Base-by-base conservation (phyloP, 2,329 filamentous ascomycete species). In the Drechslerella stenobrocha region DNA sequence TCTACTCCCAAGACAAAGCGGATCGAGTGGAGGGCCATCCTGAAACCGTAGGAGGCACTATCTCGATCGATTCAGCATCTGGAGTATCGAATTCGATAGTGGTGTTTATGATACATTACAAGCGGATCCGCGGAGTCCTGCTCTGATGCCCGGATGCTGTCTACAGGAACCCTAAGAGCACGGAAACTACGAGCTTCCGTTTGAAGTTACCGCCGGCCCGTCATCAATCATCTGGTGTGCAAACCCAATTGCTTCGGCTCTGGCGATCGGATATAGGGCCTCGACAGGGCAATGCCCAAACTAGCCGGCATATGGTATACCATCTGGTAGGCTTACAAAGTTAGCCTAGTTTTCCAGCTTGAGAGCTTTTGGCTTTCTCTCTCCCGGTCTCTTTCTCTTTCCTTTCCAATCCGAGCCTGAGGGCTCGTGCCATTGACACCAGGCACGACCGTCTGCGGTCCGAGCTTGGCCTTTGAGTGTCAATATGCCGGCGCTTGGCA, bases 381-480 rank as follows among this genome's bases (percentile, higher is more conserved):
- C n/a, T n/a, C n/a, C n/a, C n/a, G n/a, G n/a, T 65, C 60, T 58
- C 52, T 58, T 58, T 65, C 60, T 13, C 53, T 65, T 58, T 52
- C 52, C 52, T 58, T 52, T 52, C 22, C 20, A 58, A 57, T 28
- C 8, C 28, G 30, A 30, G 34, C 44, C 13, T 32, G 55, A 23
- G 34, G 45, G 18, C 13, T 28, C 45, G 20, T 56, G 23, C 18
- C 3, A 20, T 42, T 3, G 37, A 20, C 18, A 5, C 15, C 37
- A 30, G 59, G 35, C 22, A 52, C 35, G 59, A 56, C 45, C 52
- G 59, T 51, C 52, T 52, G n/a, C 32, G 28, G 9, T 11, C 35
- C 32, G 5, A 34, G 11, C 5, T 11, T 30, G 5, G 28, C 28
- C 28, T 30, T 30, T 30, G 28, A 30, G 28, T 5, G 28, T 30